Base-by-base conservation (phyloP, 805 yeast genomes). In the Saccharomycopsis selenospora region DNA sequence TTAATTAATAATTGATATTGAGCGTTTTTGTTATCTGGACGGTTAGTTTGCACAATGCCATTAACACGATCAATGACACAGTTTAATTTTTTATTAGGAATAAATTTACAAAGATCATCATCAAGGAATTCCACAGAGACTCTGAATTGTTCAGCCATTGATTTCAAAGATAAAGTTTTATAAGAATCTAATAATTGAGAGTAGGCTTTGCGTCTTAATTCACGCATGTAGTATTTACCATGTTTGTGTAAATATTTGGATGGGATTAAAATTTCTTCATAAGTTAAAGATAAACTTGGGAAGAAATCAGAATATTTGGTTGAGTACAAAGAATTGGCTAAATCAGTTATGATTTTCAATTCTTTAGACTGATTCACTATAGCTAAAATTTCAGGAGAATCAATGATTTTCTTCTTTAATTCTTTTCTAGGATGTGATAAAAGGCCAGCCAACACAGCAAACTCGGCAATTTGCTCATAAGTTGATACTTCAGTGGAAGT, bases 21-120 rank as follows among this genome's bases (percentile, higher is more conserved):
- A 49, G 87, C 85, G 63, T 93, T 91, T 68, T 93, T 93, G 69
- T 85, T 89, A 65, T 93, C 99, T 1, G 97, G 96, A 57, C 98
- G 77, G 66, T 89, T 93, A 14, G 99, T 93, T 64, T 87, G 95
- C 55, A 93, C 86, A 53, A 93, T 87, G 11, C 95, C 98, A 65
- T 89, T 87, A 45, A 93, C 98, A 61, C 87, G 79, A 65, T 93
- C 99, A 61, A 93, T 88, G 45, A 93, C 90, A 69, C 99, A 93
- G 68, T 90, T 91, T 63, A 93, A 75, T 67, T 88, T 88, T 63
- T 90, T 89, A 66, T 82, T 90, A 33, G 97, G 96, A 58, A 93
- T 88, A 63, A 91, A 88, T 62, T 82, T 85, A 59, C 95, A 79
- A 57, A 93, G 71, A 64, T 93, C 99, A 47, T 69, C 70, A 65